phyloP scores from a whole-genome alignment of 352 stramenopile species.

The Phytophthora fragariae region DNA sequence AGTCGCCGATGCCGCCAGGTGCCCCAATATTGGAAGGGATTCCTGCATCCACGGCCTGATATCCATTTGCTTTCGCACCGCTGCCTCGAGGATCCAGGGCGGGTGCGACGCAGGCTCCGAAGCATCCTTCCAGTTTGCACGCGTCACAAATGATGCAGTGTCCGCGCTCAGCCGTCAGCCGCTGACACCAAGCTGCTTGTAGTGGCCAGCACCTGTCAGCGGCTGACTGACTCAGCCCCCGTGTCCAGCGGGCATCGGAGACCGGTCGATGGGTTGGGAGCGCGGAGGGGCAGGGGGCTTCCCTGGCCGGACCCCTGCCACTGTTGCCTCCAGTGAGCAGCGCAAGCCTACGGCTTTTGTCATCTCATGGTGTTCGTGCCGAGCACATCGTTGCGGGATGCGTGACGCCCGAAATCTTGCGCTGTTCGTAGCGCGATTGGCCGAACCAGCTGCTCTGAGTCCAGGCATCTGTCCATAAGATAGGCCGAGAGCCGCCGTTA shows the following conservation, averaged over 20 bases:
- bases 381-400: slow-evolving; percentile 17
- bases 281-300: neutral
- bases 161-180: no score
- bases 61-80: neutral
- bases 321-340: no score
- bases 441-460: neutral
- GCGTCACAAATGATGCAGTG: no score
- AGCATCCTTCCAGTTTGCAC: neutral
- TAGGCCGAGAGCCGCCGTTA: slow-evolving; percentile 8
- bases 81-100: neutral
- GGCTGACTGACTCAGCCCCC: no score
- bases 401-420: neutral
- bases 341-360: slow-evolving; percentile 13
- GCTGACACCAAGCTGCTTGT: no score
- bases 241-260: neutral
- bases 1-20: neutral
- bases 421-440: slow-evolving; percentile 9
- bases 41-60: neutral
- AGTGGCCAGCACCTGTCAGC: neutral
- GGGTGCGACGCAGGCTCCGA: neutral
- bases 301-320: no score
- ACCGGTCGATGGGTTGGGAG: neutral
- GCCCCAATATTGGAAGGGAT: neutral
- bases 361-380: slow-evolving; percentile 34
- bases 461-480: slow-evolving; percentile 2